Percentiles rank a stretch among this genome's conserved stretches.
Conservation (phyloP, 257 asterid genomes). For the Prunella vulgaris region DNA sequence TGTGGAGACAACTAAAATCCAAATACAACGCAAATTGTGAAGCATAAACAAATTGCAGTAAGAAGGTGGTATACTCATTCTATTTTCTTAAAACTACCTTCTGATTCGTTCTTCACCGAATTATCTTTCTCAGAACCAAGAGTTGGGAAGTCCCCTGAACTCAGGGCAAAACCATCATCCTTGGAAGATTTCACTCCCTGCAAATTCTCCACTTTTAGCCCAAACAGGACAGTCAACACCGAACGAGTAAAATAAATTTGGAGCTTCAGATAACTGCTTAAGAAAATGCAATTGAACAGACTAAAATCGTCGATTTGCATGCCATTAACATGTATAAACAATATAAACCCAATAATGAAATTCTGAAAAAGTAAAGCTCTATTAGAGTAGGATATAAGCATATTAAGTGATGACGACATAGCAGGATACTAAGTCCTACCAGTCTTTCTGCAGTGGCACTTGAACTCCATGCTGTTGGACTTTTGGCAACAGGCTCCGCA, state of each 20-base stretch:
- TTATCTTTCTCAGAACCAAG: slow-evolving; percentile 72
- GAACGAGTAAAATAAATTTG: background rate
- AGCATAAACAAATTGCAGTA: background rate
- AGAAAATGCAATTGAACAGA: slow-evolving; percentile 9
- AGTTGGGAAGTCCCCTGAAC: slow-evolving; percentile 92
- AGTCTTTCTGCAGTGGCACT: slow-evolving; percentile 54
- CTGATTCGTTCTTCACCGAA: slow-evolving; percentile 50
- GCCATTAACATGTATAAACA: slow-evolving; percentile 5
- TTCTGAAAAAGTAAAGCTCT: background rate
- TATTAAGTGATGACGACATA: background rate
- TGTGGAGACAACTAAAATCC: slow-evolving; percentile 1
- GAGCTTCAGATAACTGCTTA: slow-evolving; percentile 1
- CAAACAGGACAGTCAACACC: slow-evolving; percentile 13
- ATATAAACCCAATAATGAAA: background rate
- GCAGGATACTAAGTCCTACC: slow-evolving; percentile 44
- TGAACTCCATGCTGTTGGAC: slow-evolving; percentile 56
- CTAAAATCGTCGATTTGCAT: background rate
- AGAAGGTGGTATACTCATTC: background rate
- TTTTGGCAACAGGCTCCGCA: slow-evolving; percentile 68
- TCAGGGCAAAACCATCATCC: slow-evolving; percentile 73
- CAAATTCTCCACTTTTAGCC: slow-evolving; percentile 19
- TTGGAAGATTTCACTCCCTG: slow-evolving; percentile 70
- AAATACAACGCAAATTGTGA: background rate
- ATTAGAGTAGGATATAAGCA: background rate
- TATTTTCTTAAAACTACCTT: slow-evolving; percentile 38